Percentiles rank a stretch among this genome's conserved stretches.
Conservation (phyloP, 2,329 filamentous ascomycete species). For the Cytospora mali region DNA sequence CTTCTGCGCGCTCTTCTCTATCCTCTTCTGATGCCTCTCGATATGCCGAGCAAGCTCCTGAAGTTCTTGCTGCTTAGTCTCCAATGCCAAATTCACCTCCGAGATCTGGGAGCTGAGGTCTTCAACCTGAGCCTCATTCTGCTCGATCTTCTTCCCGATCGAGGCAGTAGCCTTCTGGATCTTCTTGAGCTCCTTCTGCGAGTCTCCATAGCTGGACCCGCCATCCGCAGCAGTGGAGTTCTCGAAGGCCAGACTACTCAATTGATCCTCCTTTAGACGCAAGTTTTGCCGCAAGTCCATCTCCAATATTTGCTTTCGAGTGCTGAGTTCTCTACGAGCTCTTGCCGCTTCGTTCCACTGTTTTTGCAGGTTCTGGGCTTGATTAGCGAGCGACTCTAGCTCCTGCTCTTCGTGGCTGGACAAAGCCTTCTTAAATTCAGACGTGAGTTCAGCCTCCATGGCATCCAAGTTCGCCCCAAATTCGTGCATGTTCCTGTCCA, state of each 20-base stretch:
- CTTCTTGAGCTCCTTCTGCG: slow-evolving; percentile 79
- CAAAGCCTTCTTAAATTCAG: slow-evolving; percentile 91
- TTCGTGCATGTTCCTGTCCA: slow-evolving; percentile 74
- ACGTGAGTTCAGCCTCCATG: slow-evolving; percentile 77
- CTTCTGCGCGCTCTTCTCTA: slow-evolving; percentile 90
- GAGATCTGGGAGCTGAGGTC: slow-evolving; percentile 52
- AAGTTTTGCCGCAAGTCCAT: slow-evolving; percentile 88
- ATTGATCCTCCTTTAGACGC: slow-evolving; percentile 81
- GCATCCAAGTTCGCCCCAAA: slow-evolving; percentile 74
- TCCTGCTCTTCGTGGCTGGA: slow-evolving; percentile 80
- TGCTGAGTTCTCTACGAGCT: slow-evolving; percentile 75
- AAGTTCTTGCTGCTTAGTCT: slow-evolving; percentile 69
- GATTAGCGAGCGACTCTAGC: slow-evolving; percentile 69
- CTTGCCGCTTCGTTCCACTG: slow-evolving; percentile 76
- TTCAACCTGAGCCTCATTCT: slow-evolving; percentile 75
- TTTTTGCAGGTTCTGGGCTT: slow-evolving; percentile 73
- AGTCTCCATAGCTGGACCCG: slow-evolving; percentile 72
- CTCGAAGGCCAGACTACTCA: slow-evolving; percentile 76
- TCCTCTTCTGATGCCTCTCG: slow-evolving; percentile 81
- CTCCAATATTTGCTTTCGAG: slow-evolving; percentile 80
- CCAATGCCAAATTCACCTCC: slow-evolving; percentile 57
- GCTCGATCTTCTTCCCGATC: slow-evolving; percentile 68
- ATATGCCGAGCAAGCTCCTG: slow-evolving; percentile 78
- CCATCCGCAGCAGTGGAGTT: slow-evolving; percentile 56
- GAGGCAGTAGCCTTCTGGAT: slow-evolving; percentile 68